Base-by-base conservation (phyloP, 164 flowering plant genomes). In the Nymphaea colorata region DNA sequence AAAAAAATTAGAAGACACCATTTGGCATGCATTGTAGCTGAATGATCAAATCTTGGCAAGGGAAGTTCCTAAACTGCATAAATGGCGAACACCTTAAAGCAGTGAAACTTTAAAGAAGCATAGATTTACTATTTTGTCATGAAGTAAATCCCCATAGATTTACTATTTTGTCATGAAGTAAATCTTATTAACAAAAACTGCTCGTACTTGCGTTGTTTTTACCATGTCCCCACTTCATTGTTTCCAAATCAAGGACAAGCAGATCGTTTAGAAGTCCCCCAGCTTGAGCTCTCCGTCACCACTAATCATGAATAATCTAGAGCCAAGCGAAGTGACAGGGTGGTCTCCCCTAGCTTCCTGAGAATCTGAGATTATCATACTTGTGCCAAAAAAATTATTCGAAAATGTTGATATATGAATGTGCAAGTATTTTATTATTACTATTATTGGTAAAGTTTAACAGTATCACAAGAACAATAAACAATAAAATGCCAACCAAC, bases 41-140 rank as follows among this genome's bases (percentile, higher is more conserved):
- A 84, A 84, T 95, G 98, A 78, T 88, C 99, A 78, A 96, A 90
- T 74, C 99, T 90, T 66, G 99, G 99, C 71, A 97, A 87, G 72
- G 99, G 99, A 74, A 96, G 88, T 71, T 0, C 57, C 57, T 8
- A 15, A 25, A 15, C 57, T 51, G 57, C 57, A 51, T 8, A 15
- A 51, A 51, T 2, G 14, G 5, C 57, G 14, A 51, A 51, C 57
- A 51, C 57, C 3, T 51, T 8, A 0, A 51, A 51, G 57, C 57
- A 51, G 14, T 15, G 15, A 51, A 51, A 51, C 14, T 51, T 10
- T 8, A 5, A 10, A 51, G 10, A 51, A 51, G 57, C 57, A 51
- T 51, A 15, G 5, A 3, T 51, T 51, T 51, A 51, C 8, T 15
- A 51, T 51, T 10, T 10, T 51, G 14, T 8, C 57, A 3, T 2